Percentiles rank a stretch among this genome's conserved stretches.
phyloP scores from a whole-genome alignment of 306 rosid genomes.

The Canavalia gladiata region DNA sequence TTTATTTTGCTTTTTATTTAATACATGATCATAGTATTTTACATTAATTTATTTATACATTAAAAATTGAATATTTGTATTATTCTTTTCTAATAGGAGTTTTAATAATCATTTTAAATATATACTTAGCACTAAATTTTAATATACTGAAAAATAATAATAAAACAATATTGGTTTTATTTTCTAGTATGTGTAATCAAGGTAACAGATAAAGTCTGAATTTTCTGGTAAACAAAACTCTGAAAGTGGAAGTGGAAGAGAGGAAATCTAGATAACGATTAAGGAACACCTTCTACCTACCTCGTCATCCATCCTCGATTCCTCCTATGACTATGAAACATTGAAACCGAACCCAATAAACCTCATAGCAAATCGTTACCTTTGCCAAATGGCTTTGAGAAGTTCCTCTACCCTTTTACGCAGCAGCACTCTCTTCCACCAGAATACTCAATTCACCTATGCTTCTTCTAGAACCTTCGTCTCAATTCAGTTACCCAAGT shows the following conservation, averaged over 20 bases:
- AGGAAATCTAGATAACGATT: conserved; percentile 48
- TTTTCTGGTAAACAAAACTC: not conserved
- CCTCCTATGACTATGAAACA: conserved; percentile 28
- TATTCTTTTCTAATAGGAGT: no score
- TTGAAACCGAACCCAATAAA: conserved; percentile 1
- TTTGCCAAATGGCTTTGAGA: conserved; percentile 45
- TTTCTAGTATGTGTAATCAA: no score
- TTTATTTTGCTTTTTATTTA: no score
- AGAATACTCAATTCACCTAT: conserved; percentile 11
- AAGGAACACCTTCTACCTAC: not conserved
- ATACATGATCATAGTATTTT: not conserved
- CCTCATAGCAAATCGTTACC: conserved; percentile 4
- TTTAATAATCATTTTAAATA: no score
- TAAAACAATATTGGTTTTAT: no score
- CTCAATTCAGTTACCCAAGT: conserved; percentile 46
- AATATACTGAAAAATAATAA: no score
- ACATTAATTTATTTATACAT: not conserved
- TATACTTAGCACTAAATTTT: not conserved
- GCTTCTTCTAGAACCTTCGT: conserved; percentile 45
- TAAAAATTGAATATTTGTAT: no score
- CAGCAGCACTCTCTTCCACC: conserved; percentile 41
- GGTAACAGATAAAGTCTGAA: not conserved
- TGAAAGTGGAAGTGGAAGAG: not conserved
- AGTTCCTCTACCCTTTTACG: conserved; percentile 37
- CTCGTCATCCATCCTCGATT: not conserved